These are phyloP conservation scores for Rhizophagus sp. DNA, from an alignment of 192 early-diverging fungal genomes.

Conservation along the genomic window DNA sequence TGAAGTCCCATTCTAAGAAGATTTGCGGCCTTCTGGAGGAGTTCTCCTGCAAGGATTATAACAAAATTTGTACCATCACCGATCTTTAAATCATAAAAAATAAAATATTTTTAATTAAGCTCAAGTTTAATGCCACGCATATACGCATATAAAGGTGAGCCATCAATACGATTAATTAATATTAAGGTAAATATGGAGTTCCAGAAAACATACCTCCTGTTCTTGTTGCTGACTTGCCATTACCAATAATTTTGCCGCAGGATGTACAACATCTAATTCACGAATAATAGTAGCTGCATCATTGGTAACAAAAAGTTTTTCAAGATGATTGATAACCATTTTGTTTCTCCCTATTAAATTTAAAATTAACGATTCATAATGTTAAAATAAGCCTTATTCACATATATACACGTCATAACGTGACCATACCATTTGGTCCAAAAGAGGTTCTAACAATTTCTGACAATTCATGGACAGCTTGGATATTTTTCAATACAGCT, in stretches of 20 bases:
- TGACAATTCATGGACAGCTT: constrained; percentile 90
- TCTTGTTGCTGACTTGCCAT: constrained; percentile 98
- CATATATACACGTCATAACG: no score
- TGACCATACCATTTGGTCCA: constrained; percentile 87
- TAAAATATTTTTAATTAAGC: neutral
- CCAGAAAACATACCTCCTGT: constrained; percentile 63
- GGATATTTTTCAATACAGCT: constrained; percentile 92
- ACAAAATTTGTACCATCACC: constrained; percentile 98
- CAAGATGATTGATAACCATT: constrained; percentile 98
- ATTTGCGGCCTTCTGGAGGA: constrained; percentile 91
- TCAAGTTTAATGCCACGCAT: no score
- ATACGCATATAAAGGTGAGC: no score
- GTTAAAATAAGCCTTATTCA: neutral
- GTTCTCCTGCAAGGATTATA: constrained; percentile 90
- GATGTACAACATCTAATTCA: constrained; percentile 97
- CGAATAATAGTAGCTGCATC: constrained; percentile 99
- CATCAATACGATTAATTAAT: no score
- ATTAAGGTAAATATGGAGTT: no score
- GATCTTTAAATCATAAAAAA: constrained; percentile 49
- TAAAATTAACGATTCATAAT: neutral
- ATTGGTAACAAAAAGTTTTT: constrained; percentile 97
- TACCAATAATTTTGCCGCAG: constrained; percentile 94
- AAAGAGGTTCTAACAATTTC: constrained; percentile 93
- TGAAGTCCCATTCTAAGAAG: constrained; percentile 94
- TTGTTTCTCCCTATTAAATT: constrained; percentile 83